Percentiles rank a stretch among this genome's conserved stretches.
These are phyloP conservation scores for Jaapia argillacea DNA, from an alignment of 768 basidiomycete species.

Conservation along the genomic window DNA sequence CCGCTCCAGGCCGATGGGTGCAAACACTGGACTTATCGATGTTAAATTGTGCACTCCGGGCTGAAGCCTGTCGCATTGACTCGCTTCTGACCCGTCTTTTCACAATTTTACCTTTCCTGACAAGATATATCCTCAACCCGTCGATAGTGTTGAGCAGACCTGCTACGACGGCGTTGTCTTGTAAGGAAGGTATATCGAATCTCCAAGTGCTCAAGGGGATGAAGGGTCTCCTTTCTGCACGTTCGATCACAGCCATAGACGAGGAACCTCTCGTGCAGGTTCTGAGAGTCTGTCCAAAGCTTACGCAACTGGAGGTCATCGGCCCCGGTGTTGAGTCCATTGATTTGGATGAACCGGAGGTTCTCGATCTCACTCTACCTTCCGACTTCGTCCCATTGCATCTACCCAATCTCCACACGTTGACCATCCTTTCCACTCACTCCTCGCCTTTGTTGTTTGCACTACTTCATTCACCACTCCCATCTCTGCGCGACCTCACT, in stretches of 20 bases:
- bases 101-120: conserved; percentile 57
- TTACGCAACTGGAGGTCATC: conserved; percentile 56
- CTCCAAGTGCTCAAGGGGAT: conserved; percentile 46
- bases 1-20: conserved; percentile 84
- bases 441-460: conserved; percentile 52
- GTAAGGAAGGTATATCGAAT: conserved; percentile 38
- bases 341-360: conserved; percentile 29
- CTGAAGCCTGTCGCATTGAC: conserved; percentile 47
- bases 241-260: conserved; percentile 15
- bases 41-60: conserved; percentile 31
- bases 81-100: conserved; percentile 54
- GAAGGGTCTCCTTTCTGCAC: conserved; percentile 26
- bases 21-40: conserved; percentile 62
- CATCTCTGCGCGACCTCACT: conserved; percentile 50
- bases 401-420: conserved; percentile 46
- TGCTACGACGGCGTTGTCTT: conserved; percentile 39
- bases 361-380: conserved; percentile 8
- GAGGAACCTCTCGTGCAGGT: conserved; percentile 53
- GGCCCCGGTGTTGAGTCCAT: conserved; percentile 47
- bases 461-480: conserved; percentile 51
- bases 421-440: conserved; percentile 59
- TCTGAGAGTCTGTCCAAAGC: conserved; percentile 39
- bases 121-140: conserved; percentile 41
- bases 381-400: conserved; percentile 32
- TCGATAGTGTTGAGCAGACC: conserved; percentile 52